Base-by-base conservation (phyloP, 306 rosid species). In the Urtica urens region DNA sequence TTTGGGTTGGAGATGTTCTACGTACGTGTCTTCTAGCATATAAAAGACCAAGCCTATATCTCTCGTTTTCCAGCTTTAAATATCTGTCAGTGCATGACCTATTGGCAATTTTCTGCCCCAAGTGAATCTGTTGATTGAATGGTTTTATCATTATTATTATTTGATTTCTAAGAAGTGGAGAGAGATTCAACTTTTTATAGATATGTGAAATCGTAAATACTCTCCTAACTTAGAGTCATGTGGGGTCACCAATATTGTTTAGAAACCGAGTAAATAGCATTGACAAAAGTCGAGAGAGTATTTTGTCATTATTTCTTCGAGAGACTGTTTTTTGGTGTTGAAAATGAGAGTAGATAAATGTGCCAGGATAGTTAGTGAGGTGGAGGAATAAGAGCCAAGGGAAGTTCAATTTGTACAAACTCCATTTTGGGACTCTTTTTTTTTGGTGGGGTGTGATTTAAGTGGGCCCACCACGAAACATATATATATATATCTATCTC, bases 21-120 rank as follows among this genome's bases (percentile, higher is more conserved):
- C 22, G 22, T 68, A 75, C 54, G 49, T 57, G 68, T 54, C 18
- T 62, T 66, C 68, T 68, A 58, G 57, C 71, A 64, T 79, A 64
- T 44, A 59, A 54, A 55, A 59, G 68, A n/a, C 59, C 27, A 49
- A 23, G 43, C 76, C 67, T 47, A 54, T 37, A 35, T 45, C 59
- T 41, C 39, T 16, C 30, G 63, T 22, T 49, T 46, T 59, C 53
- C 53, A 56, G 22, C 62, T 53, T 58, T 39, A 30, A 59, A 53
- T 30, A 41, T 62, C 59, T 53, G 57, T 64, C 54, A 59, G 49
- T 28, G 7, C 15, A 10, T 60, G 38, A 31, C 60, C 28, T 46
- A 20, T 5, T 51, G 30, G 49, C 33, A 48, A 16, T 5, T 51
- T 23, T 46, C 46, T 59, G 63, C 28, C 19, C 50, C 33, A 28